phyloP scores from a whole-genome alignment of 805 yeast species.

The Brettanomyces naardenensis region DNA sequence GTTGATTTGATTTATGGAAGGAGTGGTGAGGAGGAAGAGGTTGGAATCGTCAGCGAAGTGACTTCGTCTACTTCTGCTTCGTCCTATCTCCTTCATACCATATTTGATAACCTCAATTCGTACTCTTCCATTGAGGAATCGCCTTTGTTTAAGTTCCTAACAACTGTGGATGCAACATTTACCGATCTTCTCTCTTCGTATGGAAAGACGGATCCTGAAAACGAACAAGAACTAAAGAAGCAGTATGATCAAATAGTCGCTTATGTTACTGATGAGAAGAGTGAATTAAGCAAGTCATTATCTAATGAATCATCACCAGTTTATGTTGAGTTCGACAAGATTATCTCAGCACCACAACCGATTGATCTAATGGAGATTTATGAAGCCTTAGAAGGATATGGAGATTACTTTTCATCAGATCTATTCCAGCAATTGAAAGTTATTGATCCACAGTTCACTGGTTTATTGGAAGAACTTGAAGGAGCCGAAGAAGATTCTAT shows the following conservation, averaged over 20 bases:
- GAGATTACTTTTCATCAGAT: constrained; percentile 15
- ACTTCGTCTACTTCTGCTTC: not conserved
- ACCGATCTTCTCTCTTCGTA: constrained; percentile 15
- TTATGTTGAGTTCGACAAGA: constrained; percentile 13
- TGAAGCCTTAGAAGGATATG: constrained; percentile 17
- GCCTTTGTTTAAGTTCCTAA: constrained; percentile 15
- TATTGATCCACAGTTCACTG: constrained; percentile 18
- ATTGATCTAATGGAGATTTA: constrained; percentile 20
- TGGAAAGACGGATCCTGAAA: constrained; percentile 13
- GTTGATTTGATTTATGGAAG: not conserved
- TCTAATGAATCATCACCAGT: constrained; percentile 14
- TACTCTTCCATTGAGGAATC: constrained; percentile 16
- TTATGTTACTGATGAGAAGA: constrained; percentile 14
- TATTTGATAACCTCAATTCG: constrained; percentile 18
- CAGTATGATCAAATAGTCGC: constrained; percentile 13
- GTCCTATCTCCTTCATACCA: constrained; percentile 10
- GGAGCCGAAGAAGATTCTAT: constrained; percentile 17
- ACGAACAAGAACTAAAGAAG: constrained; percentile 12
- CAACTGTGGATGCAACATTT: constrained; percentile 19
- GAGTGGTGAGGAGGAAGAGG: not conserved
- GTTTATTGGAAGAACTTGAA: constrained; percentile 16
- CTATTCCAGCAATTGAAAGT: constrained; percentile 11
- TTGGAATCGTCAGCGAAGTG: not conserved
- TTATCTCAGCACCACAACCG: constrained; percentile 19
- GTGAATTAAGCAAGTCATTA: constrained; percentile 16